These are phyloP conservation scores for Ensete glaucum DNA, from an alignment of 176 grass and related monocot genomes.

Conservation along the genomic window DNA sequence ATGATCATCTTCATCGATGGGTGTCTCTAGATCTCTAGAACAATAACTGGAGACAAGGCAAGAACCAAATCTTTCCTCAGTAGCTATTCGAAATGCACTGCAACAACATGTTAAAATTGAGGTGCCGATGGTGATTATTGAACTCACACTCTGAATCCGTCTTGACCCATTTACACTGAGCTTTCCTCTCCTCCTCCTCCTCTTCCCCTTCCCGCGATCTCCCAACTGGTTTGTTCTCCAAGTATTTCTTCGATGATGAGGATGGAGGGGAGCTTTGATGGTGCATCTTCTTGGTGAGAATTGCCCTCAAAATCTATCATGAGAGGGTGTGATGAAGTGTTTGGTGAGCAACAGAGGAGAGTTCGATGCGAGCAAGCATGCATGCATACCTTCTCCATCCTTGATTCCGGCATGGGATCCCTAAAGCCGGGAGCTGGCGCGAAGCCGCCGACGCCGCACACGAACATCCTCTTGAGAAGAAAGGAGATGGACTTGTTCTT, in stretches of 20 bases:
- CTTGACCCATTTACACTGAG: slow-evolving; percentile 60
- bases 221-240: slow-evolving; percentile 42
- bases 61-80: background rate
- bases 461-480: slow-evolving; percentile 43
- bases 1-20: slow-evolving; percentile 22
- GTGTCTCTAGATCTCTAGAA: slow-evolving; percentile 58
- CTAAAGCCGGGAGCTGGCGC: background rate
- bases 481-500: slow-evolving; percentile 55
- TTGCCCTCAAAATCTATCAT: slow-evolving; percentile 40
- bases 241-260: slow-evolving; percentile 26
- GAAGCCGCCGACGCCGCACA: slow-evolving; percentile 51
- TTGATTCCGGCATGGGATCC: slow-evolving; percentile 52
- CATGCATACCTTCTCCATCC: slow-evolving; percentile 60
- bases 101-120: background rate
- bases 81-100: background rate
- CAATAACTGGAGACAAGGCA: slow-evolving; percentile 42
- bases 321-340: background rate
- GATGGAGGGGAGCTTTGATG: slow-evolving; percentile 11
- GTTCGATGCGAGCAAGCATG: no score
- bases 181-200: slow-evolving; percentile 25
- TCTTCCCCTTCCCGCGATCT: background rate
- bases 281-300: slow-evolving; percentile 56
- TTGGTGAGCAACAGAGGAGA: no score
- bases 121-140: background rate
- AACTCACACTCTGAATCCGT: slow-evolving; percentile 93